A percentile compares a stretch with the other conserved stretches of the same genome.
phyloP scores from a whole-genome alignment of 345 rosid species.

The Aegle marmelos region DNA sequence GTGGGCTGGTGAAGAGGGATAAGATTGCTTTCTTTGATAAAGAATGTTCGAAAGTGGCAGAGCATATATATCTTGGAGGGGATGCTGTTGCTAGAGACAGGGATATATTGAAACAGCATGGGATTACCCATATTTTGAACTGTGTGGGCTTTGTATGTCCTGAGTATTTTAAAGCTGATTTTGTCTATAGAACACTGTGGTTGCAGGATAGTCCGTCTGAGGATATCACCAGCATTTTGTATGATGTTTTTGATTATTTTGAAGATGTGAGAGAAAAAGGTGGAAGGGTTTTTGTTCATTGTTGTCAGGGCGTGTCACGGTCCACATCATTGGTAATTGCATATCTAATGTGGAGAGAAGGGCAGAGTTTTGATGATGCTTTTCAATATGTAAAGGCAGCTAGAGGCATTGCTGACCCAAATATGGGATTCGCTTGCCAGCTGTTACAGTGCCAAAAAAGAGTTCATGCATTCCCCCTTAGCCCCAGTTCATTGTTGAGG shows the following conservation, averaged over 20 bases:
- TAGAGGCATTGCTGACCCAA: conserved; percentile 96
- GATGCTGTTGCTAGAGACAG: conserved; percentile 92
- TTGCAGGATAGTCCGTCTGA: conserved; percentile 97
- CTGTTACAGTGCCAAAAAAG: conserved; percentile 95
- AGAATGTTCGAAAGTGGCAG: conserved; percentile 95
- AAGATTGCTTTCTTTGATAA: conserved; percentile 93
- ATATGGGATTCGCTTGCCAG: conserved; percentile 99
- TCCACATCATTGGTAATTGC: conserved; percentile 98
- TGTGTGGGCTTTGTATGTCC: conserved; percentile 99
- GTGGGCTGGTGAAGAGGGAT: conserved; percentile 79
- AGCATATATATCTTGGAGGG: conserved; percentile 94
- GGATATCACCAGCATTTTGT: conserved; percentile 96
- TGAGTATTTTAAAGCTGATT: conserved; percentile 87
- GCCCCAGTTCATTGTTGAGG: conserved; percentile 93
- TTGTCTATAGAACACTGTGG: conserved; percentile 93
- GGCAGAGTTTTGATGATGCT: conserved; percentile 98
- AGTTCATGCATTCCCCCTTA: conserved; percentile 94
- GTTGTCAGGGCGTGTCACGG: conserved; percentile 97
- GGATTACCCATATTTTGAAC: conserved; percentile 89
- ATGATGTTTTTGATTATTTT: conserved; percentile 97
- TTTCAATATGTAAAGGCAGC: conserved; percentile 96
- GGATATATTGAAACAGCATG: conserved; percentile 72
- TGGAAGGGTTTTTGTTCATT: conserved; percentile 96
- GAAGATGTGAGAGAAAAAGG: conserved; percentile 93
- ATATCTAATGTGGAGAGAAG: conserved; percentile 99